A percentile compares a stretch with the other conserved stretches of the same genome.
Evolutionary conservation across 2,329 filamentous ascomycete species (phyloP).

Genomic region (Exophiala bonariae): DNA sequence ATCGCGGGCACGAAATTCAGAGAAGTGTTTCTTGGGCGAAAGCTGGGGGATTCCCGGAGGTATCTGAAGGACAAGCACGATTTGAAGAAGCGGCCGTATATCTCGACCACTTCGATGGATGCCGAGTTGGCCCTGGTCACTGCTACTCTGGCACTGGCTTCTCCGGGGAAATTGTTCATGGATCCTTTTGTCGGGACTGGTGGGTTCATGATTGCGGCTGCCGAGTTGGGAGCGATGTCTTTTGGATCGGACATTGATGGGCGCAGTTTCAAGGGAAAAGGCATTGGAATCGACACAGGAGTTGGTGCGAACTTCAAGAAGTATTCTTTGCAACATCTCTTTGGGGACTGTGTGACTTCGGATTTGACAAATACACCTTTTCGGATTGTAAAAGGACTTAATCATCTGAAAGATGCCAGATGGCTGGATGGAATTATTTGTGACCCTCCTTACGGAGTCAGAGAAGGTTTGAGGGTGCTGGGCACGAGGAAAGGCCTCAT

Average conservation of each 20-base stretch:
- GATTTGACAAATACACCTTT: conserved; percentile 89
- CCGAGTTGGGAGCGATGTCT: conserved; percentile 81
- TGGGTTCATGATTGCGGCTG: conserved; percentile 85
- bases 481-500: conserved; percentile 62
- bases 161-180: conserved; percentile 81
- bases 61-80: conserved; percentile 73
- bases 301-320: conserved; percentile 77
- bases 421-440: conserved; percentile 89
- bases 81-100: conserved; percentile 90
- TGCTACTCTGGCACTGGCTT: conserved; percentile 83
- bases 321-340: conserved; percentile 66
- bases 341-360: conserved; percentile 78
- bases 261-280: conserved; percentile 73
- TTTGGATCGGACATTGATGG: conserved; percentile 94
- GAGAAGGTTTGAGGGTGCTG: conserved; percentile 86
- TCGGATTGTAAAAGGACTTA: conserved; percentile 41
- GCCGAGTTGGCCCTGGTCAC: conserved; percentile 88
- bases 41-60: conserved; percentile 66
- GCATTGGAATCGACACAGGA: conserved; percentile 35
- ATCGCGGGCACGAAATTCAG: conserved; percentile 50
- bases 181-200: conserved; percentile 96
- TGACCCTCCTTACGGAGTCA: conserved; percentile 92
- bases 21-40: conserved; percentile 70
- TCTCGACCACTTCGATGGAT: conserved; percentile 97
- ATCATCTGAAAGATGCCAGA: conserved; percentile 31